Conservation (phyloP, 2,329 filamentous ascomycete genomes). For the Neonectria faginata region DNA sequence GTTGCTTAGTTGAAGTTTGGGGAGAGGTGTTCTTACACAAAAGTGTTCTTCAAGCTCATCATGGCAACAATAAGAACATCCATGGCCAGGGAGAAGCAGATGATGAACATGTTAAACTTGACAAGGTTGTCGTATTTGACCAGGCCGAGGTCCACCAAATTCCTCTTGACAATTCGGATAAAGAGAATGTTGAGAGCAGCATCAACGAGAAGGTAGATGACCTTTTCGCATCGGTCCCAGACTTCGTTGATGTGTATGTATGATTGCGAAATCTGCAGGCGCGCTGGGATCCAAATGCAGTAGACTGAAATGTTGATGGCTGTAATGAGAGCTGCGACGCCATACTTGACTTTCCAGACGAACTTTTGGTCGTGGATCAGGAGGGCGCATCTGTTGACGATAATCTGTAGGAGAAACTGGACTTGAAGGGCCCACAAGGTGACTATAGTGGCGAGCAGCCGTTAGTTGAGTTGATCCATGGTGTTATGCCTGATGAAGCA, state of each 20-base stretch:
- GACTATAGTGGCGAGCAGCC: background rate
- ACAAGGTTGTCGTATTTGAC: slow-evolving; percentile 48
- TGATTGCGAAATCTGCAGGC: slow-evolving; percentile 51
- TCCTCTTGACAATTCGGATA: slow-evolving; percentile 53
- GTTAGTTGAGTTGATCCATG: slow-evolving; percentile 3
- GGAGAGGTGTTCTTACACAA: background rate
- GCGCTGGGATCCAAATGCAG: slow-evolving; percentile 61
- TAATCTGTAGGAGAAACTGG: slow-evolving; percentile 31
- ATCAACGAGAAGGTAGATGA: slow-evolving; percentile 58
- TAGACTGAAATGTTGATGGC: slow-evolving; percentile 60
- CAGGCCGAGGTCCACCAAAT: slow-evolving; percentile 58
- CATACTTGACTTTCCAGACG: slow-evolving; percentile 20
- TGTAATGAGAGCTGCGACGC: slow-evolving; percentile 51
- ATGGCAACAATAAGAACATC: slow-evolving; percentile 9
- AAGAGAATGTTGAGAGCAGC: slow-evolving; percentile 59
- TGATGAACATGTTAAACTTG: slow-evolving; percentile 12
- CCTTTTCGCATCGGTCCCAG: slow-evolving; percentile 62
- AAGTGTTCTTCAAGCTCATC: slow-evolving; percentile 5
- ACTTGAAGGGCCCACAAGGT: slow-evolving; percentile 28
- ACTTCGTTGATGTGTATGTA: slow-evolving; percentile 57
- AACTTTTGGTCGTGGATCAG: slow-evolving; percentile 21
- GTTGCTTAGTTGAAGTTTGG: no score
- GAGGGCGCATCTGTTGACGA: slow-evolving; percentile 34
- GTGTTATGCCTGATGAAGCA: background rate
- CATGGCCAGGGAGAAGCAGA: slow-evolving; percentile 9